These are phyloP conservation scores for Tothia fuscella DNA, from an alignment of 2,329 filamentous ascomycete genomes.

Conservation along the genomic window DNA sequence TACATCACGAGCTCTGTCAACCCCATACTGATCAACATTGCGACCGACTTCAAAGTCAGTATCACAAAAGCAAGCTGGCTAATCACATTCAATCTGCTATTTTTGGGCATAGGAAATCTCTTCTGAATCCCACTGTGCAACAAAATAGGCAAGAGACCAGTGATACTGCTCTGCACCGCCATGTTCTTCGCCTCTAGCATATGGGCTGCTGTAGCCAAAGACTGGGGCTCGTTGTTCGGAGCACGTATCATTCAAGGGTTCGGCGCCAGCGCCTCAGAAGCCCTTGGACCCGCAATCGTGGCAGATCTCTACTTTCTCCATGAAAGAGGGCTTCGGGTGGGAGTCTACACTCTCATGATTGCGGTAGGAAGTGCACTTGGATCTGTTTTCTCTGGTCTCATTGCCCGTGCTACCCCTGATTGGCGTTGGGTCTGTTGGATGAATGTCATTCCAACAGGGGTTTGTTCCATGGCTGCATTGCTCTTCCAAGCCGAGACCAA, in stretches of 20 bases:
- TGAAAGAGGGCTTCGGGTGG: slow-evolving; percentile 28
- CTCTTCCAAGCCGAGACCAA: too few species aligned
- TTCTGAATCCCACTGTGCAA: not conserved
- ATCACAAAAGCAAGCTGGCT: not conserved
- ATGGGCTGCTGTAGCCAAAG: not conserved
- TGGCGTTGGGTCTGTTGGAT: slow-evolving; percentile 33
- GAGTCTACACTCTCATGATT: slow-evolving; percentile 30
- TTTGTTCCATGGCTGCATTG: slow-evolving; percentile 11
- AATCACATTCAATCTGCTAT: not conserved
- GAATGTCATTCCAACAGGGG: slow-evolving; percentile 28
- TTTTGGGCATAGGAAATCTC: not conserved
- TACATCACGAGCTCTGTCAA: not conserved
- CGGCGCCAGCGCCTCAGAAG: not conserved
- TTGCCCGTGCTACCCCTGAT: not conserved
- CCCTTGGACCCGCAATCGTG: slow-evolving; percentile 25
- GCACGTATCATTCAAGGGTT: not conserved
- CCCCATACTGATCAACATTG: not conserved
- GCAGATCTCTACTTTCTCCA: slow-evolving; percentile 35
- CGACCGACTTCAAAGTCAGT: not conserved
- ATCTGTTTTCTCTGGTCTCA: slow-evolving; percentile 21
- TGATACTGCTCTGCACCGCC: not conserved
- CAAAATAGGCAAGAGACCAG: not conserved
- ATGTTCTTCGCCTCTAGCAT: not conserved
- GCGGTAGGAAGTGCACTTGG: slow-evolving; percentile 21
- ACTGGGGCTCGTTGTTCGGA: not conserved